Conservation (phyloP, 2,329 filamentous ascomycete species). For the Apiospora pterosperma region DNA sequence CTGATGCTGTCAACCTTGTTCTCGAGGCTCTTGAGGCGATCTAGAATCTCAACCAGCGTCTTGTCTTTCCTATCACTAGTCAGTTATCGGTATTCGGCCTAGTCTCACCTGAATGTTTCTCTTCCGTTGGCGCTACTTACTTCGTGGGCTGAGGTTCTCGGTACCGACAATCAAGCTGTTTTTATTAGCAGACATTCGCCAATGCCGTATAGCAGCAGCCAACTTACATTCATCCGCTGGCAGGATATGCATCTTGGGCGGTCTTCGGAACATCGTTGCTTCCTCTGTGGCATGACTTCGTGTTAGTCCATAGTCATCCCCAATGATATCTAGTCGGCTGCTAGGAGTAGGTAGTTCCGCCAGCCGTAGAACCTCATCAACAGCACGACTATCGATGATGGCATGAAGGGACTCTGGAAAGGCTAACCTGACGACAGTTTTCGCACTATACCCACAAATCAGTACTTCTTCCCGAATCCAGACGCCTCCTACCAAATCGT, state of each 20-base stretch:
- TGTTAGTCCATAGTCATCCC: not conserved
- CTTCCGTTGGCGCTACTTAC: slow-evolving; percentile 37
- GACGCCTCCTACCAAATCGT: not conserved
- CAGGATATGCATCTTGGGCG: slow-evolving; percentile 60
- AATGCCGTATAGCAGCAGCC: not conserved
- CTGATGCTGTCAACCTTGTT: slow-evolving; percentile 48
- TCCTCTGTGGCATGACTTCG: slow-evolving; percentile 34
- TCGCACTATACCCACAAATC: slow-evolving; percentile 2
- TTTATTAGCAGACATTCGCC: not conserved
- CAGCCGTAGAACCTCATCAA: not conserved
- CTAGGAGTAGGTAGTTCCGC: too few relatives aligned
- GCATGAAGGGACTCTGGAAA: not conserved
- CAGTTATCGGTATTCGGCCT: slow-evolving; percentile 12
- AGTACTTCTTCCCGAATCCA: not conserved
- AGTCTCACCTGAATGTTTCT: not conserved
- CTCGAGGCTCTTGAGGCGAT: slow-evolving; percentile 53
- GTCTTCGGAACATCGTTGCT: slow-evolving; percentile 63
- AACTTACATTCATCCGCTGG: slow-evolving; percentile 28
- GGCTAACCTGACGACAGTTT: slow-evolving; percentile 9
- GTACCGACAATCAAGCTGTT: slow-evolving; percentile 54
- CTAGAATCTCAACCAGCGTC: slow-evolving; percentile 58
- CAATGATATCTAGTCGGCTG: not conserved
- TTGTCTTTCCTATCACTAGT: slow-evolving; percentile 53
- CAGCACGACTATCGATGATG: slow-evolving; percentile 35
- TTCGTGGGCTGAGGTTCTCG: slow-evolving; percentile 60